These are phyloP conservation scores for Sanghuangporus baumii DNA, from an alignment of 1,284 basidiomycete species.

Conservation along the genomic window DNA sequence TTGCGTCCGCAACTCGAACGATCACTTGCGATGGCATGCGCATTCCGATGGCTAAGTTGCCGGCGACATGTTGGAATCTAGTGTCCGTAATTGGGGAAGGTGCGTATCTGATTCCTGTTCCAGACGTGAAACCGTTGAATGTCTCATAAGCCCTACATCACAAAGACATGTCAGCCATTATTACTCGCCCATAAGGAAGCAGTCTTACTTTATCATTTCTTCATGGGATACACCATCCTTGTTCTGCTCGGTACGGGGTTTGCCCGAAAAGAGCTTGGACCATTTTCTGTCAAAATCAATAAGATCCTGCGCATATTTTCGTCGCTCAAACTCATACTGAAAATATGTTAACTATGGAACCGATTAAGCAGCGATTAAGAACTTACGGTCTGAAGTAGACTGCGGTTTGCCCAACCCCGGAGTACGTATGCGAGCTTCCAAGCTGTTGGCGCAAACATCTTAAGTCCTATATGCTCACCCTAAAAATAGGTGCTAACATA, in stretches of 20 bases:
- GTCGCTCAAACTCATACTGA: slow-evolving; percentile 68
- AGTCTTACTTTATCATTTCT: slow-evolving; percentile 51
- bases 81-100: slow-evolving; percentile 46
- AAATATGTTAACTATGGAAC: not conserved
- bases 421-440: slow-evolving; percentile 78
- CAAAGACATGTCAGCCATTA: not conserved
- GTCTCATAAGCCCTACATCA: slow-evolving; percentile 47
- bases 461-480: not conserved
- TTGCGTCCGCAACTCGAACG: slow-evolving; percentile 57
- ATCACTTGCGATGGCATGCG: slow-evolving; percentile 55
- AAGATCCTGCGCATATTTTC: slow-evolving; percentile 72
- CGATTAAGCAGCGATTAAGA: not conserved
- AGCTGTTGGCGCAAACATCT: slow-evolving; percentile 30
- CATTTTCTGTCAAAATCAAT: slow-evolving; percentile 78
- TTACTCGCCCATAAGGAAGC: not conserved
- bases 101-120: slow-evolving; percentile 58
- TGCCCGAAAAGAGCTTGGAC: slow-evolving; percentile 70
- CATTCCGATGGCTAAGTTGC: slow-evolving; percentile 48
- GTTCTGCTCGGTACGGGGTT: slow-evolving; percentile 53
- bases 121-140: slow-evolving; percentile 55
- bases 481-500: slow-evolving; percentile 23
- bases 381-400: slow-evolving; percentile 66
- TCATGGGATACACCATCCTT: slow-evolving; percentile 62
- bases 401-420: slow-evolving; percentile 59
- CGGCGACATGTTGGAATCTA: slow-evolving; percentile 40